Evolutionary conservation across 2,329 filamentous ascomycete species (phyloP).

Genomic region (Akanthomyces muscarius): DNA sequence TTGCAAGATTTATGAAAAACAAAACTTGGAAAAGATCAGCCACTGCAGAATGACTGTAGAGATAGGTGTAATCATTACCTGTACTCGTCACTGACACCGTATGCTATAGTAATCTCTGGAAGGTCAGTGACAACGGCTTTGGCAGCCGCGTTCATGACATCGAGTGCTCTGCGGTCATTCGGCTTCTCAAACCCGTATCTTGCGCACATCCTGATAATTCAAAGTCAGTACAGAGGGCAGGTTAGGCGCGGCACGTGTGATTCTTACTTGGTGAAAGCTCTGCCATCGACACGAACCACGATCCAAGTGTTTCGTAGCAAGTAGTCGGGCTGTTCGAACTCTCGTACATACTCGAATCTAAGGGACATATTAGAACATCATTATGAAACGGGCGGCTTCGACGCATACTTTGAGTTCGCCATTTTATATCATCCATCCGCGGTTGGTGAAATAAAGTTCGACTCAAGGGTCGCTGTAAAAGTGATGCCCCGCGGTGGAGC

Average conservation of each 20-base stretch:
- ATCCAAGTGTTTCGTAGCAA: constrained; percentile 93
- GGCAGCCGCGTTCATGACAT: constrained; percentile 95
- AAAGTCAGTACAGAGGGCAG: background rate
- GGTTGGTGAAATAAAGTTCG: background rate
- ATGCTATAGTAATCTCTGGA: constrained; percentile 80
- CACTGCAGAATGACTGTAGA: too few species aligned
- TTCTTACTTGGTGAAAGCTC: constrained; percentile 85
- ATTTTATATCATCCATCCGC: constrained; percentile 24
- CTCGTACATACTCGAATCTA: constrained; percentile 91
- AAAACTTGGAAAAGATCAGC: constrained; percentile 53
- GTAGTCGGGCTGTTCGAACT: constrained; percentile 77
- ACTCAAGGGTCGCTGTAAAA: background rate
- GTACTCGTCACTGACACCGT: constrained; percentile 93
- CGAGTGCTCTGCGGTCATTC: constrained; percentile 80
- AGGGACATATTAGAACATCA: constrained; percentile 3
- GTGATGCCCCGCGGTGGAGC: constrained; percentile 17
- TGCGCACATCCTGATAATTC: constrained; percentile 61
- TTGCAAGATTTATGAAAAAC: constrained; percentile 78
- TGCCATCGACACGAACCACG: constrained; percentile 87
- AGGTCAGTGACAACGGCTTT: constrained; percentile 76
- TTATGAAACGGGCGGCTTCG: constrained; percentile 16
- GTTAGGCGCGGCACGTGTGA: background rate
- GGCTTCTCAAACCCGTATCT: constrained; percentile 87
- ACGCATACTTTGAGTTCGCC: constrained; percentile 52
- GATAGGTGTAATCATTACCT: constrained; percentile 50